These are phyloP conservation scores for Aspergillus wentii DNA, from an alignment of 495 filamentous ascomycete species.

Conservation along the genomic window DNA sequence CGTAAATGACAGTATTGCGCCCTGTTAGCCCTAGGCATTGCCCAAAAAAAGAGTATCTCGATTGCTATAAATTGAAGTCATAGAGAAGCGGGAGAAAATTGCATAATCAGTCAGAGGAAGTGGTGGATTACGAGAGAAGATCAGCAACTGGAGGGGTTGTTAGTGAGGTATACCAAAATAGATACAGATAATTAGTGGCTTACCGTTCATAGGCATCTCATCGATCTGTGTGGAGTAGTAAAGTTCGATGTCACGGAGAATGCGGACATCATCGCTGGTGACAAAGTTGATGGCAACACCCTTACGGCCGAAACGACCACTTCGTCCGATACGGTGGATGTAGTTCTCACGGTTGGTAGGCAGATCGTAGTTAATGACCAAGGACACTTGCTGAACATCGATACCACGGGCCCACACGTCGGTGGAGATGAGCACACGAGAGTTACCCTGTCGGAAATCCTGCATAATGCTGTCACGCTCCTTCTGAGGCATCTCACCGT, in stretches of 20 bases:
- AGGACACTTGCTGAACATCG: conserved; percentile 97
- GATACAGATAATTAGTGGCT: too few species aligned
- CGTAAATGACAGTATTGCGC: too few species aligned
- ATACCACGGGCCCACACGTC: conserved; percentile 98
- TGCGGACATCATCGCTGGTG: conserved; percentile 94
- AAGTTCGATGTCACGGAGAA: conserved; percentile 93
- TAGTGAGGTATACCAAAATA: conserved; percentile 13
- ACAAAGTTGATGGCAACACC: conserved; percentile 99
- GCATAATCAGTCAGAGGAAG: too few species aligned
- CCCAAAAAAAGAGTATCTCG: too few species aligned
- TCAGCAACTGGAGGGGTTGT: conserved; percentile 33
- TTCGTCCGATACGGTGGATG: conserved; percentile 95
- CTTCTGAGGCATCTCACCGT: conserved; percentile 98
- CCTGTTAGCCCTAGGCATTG: too few species aligned
- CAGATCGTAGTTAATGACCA: conserved; percentile 99
- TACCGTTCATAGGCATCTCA: conserved; percentile 98
- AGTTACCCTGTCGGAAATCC: conserved; percentile 95
- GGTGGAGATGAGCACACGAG: conserved; percentile 94
- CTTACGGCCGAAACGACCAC: conserved; percentile 94
- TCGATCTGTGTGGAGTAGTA: conserved; percentile 99
- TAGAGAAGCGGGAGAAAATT: too few species aligned
- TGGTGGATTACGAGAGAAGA: conserved; percentile 39
- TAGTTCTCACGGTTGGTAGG: conserved; percentile 99
- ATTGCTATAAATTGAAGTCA: too few species aligned
- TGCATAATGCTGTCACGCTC: conserved; percentile 98